Base-by-base conservation (phyloP, 192 early-diverging fungal species). In the Umbelopsis sp. region DNA sequence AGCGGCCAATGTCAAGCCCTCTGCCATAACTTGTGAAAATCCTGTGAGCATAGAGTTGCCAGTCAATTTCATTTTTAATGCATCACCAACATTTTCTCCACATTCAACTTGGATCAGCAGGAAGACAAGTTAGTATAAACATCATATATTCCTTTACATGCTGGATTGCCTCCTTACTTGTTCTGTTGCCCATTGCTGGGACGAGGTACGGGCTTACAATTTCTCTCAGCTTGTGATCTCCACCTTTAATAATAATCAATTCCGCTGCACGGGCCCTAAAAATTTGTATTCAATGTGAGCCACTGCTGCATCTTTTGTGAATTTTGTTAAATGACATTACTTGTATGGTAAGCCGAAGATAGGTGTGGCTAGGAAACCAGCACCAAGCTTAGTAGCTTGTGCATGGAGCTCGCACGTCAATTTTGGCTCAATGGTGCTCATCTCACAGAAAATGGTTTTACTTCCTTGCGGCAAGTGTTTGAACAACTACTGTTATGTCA, bases 1-100 rank as follows among this genome's bases (percentile, higher is more conserved):
- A 41, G 88, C 86, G 0, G 86, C 87, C 1, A 91, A 80, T 0
- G 84, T 87, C 45, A 88, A 65, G 5, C 86, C 91, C 65, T 93
- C 89, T 0, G 88, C 86, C 9, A 93, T 49, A 3, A 87, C 66
- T 73, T 93, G 90, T 21, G 90, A 69, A 4, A 81, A 73, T 1
- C 84, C 73, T 0, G 75, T 75, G 25, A 93, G 76, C 66, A 93
- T 83, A 49, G 87, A 93, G 66, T 93, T 93, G 59, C 90, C 90
- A 41, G 86, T 65, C 10, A 93, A 77, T 66, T 93, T 93, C 72
- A 89, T 85, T 1, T 72, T 71, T 3, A 82, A 77, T 1, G 85
- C 88, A 0, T 70, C 43, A 11, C 65, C 53, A 1, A 78, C 78
- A 56, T 89, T 81, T 2, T 76, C 49, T 5, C 87, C 87, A 32